Percentiles rank a stretch among this genome's conserved stretches.
These are phyloP conservation scores for Bonnemaisonia californica DNA, from an alignment of 31 red algal genomes.

Conservation along the genomic window DNA sequence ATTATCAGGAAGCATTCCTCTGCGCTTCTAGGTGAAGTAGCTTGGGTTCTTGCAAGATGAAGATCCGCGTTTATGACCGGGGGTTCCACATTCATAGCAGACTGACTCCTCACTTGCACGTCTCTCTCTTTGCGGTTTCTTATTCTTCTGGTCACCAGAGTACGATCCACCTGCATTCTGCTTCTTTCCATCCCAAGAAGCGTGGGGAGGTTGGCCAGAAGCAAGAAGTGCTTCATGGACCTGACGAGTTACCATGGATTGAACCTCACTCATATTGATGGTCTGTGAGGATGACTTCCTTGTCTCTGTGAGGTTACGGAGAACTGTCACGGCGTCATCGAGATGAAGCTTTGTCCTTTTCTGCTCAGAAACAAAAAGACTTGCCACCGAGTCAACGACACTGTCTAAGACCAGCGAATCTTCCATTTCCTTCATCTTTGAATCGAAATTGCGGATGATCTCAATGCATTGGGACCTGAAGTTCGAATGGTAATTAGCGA, in stretches of 20 bases:
- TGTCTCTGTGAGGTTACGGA: conserved; percentile 19
- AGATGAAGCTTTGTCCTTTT: too few species aligned
- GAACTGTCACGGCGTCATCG: conserved; percentile 23
- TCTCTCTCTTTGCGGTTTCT: background rate
- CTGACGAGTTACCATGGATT: background rate
- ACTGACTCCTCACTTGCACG: background rate
- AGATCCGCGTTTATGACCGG: background rate
- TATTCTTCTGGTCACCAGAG: background rate
- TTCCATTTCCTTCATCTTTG: too few species aligned
- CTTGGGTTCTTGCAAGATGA: background rate
- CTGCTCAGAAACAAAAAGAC: too few species aligned
- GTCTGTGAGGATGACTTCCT: background rate
- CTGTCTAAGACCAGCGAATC: too few species aligned
- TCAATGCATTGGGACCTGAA: too few species aligned
- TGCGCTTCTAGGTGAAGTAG: too few species aligned
- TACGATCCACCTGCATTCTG: too few species aligned
- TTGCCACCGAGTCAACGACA: too few species aligned
- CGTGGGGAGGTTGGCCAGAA: background rate
- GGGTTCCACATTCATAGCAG: background rate
- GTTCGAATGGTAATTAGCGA: too few species aligned
- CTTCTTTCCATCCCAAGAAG: background rate
- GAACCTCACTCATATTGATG: conserved; percentile 9
- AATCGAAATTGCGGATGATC: too few species aligned
- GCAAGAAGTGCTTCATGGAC: background rate
- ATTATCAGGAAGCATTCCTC: background rate